Base-by-base conservation (phyloP, 129 eudicot genomes). In the sunflower (Helianthus annuus) region DNA sequence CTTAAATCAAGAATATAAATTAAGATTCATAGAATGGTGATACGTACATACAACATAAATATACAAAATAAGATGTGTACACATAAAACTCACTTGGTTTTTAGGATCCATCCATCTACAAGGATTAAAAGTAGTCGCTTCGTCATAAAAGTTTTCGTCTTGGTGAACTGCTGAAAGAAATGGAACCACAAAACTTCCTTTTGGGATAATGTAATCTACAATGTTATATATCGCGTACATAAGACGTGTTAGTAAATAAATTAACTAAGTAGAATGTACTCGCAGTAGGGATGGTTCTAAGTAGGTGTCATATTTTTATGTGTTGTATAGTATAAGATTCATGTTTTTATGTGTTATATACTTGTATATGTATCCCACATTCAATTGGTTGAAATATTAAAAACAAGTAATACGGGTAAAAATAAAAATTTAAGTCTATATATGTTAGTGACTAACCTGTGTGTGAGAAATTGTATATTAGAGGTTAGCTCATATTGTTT, bases 151-250 rank as follows among this genome's bases (percentile, higher is more conserved):
- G 40, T 68, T 56, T 83, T 85, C 87, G 59, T 87, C 85, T 1
- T 81, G 79, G 67, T 90, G 97, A 10, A 90, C 85, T 15, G 89
- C 94, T 2, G 91, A 90, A 51, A 90, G 91, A 69, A 90, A 90
- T 44, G 94, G 94, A 64, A 90, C 88, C 24, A 90, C 94, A 54
- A 85, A 90, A 81, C 87, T 66, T 69, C 96, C 97, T 80, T 83
- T 87, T 5, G 94, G 97, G 55, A 90, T 87, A 7, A 81, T 54
- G 52, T 80, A 90, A 77, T 80, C 97, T 90, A 80, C 39, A 76
- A 17, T 11, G 9, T 66, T 4, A 7, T 13, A 45, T 58, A 29
- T 7, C 3, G 22, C 24, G 10, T n/a, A 3, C 60, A 29, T 34
- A 60, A 38, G 16, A 24, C 78, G 10, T 48, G 45, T 76, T 9